Evolutionary conservation across 345 rosid genomes (phyloP).

Genomic region (Acer campestre): DNA sequence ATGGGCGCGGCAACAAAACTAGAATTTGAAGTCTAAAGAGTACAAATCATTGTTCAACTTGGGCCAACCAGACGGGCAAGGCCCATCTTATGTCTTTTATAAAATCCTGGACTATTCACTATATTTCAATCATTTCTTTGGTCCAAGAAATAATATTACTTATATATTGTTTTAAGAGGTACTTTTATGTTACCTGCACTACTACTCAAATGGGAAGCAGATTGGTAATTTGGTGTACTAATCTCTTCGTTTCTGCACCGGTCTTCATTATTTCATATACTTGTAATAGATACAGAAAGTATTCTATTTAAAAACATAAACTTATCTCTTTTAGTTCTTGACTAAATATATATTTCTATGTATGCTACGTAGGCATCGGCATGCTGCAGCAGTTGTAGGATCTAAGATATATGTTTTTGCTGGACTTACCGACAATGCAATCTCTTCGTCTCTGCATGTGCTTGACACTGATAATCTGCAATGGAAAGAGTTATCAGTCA

Average conservation of each 20-base stretch:
- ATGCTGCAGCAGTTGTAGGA: conserved; percentile 76
- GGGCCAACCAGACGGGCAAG: no score
- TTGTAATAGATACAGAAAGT: not conserved
- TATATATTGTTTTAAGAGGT: no score
- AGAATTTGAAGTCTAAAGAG: no score
- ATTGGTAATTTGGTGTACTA: no score
- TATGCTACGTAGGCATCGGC: conserved; percentile 71
- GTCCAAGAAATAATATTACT: no score
- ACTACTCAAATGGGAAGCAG: no score
- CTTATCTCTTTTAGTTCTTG: conserved; percentile 1
- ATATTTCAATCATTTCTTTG: no score
- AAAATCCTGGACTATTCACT: no score
- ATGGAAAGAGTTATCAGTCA: conserved; percentile 61
- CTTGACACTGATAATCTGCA: conserved; percentile 53
- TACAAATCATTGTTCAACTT: no score
- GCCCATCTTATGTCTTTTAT: no score
- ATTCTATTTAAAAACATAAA: not conserved
- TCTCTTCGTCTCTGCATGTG: conserved; percentile 59
- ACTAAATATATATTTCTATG: conserved; percentile 7
- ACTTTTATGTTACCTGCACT: no score
- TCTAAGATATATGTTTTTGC: conserved; percentile 75
- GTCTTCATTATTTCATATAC: conserved; percentile 6
- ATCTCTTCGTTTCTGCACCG: not conserved
- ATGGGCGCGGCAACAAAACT: no score
- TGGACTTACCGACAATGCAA: conserved; percentile 59